Base-by-base conservation (phyloP, 2,329 filamentous ascomycete genomes). In the Colletotrichum tanaceti region DNA sequence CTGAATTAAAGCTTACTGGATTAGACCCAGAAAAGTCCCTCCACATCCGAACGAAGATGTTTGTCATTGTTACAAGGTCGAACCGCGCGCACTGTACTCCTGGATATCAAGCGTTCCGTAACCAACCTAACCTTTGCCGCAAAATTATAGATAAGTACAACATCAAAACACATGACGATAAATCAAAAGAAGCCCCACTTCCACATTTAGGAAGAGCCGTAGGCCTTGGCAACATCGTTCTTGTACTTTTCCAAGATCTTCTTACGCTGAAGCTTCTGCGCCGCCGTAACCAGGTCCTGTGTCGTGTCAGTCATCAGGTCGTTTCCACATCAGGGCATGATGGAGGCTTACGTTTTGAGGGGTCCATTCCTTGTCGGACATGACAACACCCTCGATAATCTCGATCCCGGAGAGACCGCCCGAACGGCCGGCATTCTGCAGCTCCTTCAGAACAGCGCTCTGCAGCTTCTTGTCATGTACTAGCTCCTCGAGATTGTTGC, bases 321-420 rank as follows among this genome's bases (percentile, higher is more conserved):
- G 22, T 16, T 54, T 22, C 3, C 32, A 28, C 20, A 20, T 1
- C 6, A 7, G 24, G 9, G 10, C 54, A 41, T 11, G 10, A n/a
- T 41, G n/a, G 22, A 55, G 35, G 83, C 89, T 86, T 79, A 91
- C 89, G 75, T 92, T 93, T 72, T 92, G 88, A 52, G 90, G 89
- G 11, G 89, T 92, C 90, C 90, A 93, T 78, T 93, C 90, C 79
- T 92, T 90, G 71, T 92, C 90, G 0, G 88, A 87, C 73, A 93
- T 75, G 1, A 92, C 90, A 14, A 92, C 88, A 70, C 90, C 90
- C 70, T 91, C 88, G 68, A 93, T 89, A 64, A 92, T 88, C 80
- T 92, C 90, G 65, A 92, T 91, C 18, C 87, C 86, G 2, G 85
- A 83, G 24, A 92, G 81, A 14, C 90, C 89, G 62, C 87, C 88